Evolutionary conservation across 805 yeast species (phyloP), one percentile per base, ranked within the genome.

Genomic region (Sugiyamaella marilandica): DNA sequence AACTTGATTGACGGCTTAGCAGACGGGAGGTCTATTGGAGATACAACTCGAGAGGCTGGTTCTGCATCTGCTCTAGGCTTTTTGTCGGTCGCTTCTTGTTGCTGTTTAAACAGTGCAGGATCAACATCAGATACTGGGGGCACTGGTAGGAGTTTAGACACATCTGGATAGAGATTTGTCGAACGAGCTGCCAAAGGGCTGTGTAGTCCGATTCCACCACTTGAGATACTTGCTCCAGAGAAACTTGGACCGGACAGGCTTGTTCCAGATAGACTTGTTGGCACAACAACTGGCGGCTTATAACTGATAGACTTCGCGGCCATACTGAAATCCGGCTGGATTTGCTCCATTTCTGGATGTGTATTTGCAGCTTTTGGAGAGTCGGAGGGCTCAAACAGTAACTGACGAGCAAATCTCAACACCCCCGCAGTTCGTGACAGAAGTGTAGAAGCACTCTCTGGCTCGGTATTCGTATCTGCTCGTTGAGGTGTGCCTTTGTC

Each of bases 371-470:
- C 14, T 4, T 11, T 26, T 13, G 21, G 32, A n/a, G 16, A 11
- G 5, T 45, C 47, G 37, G 33, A 39, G 29, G 29, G 46, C 5
- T 56, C 59, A 54, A 58, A 58, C 32, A 58, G 47, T 11, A 58
- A 48, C 34, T 58, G 55, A 35, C 57, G 52, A 10, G 61, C 61
- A 21, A 48, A 36, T 35, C 56, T 21, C 14, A 58, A 45, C 18
- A 50, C 59, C 14, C 57, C 61, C 1, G 58, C 55, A 9, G 60
- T 54, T 4, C 47, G 31, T 13, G 43, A 39, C 16, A 39, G 21
- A 9, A 39, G 24, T 13, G 43, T 16, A n/a, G 43, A 16, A 14
- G 43, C 43, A 39, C 43, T 39, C 13, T 39, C 43, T 16, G 43
- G 43, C 43, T 39, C 43, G 4, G 11, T 39, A 10, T 39, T 4